phyloP scores from a whole-genome alignment of 2,329 filamentous ascomycete genomes.

The Podosphaera xanthii region DNA sequence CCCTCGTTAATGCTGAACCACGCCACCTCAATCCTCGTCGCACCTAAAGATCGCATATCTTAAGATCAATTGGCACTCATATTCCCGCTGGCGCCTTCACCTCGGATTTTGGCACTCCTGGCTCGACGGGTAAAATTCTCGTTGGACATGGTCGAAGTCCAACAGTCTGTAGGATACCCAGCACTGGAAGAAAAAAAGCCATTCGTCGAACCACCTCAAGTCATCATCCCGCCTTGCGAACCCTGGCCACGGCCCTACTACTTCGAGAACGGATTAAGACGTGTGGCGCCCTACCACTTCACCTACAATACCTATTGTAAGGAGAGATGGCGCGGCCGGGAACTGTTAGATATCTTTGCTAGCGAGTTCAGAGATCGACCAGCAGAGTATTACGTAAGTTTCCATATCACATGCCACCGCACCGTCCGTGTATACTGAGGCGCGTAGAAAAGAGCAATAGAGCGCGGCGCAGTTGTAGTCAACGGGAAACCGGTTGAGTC shows the following conservation, averaged over 20 bases:
- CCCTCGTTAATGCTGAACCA: too few species aligned
- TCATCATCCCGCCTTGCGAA: conserved; percentile 28
- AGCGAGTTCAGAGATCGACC: conserved; percentile 82
- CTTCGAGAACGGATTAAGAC: conserved; percentile 60
- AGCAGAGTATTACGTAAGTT: conserved; percentile 57
- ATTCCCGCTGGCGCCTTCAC: conserved; percentile 24
- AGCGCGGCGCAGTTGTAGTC: conserved; percentile 53
- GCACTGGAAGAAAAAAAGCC: conserved; percentile 18
- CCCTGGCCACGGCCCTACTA: conserved; percentile 50
- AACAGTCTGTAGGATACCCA: conserved; percentile 13
- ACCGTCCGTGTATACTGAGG: conserved; percentile 9
- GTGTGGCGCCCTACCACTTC: conserved; percentile 69
- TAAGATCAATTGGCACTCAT: background rate
- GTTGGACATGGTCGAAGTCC: conserved; percentile 21
- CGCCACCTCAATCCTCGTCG: too few species aligned
- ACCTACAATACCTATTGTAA: conserved; percentile 95
- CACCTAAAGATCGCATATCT: background rate
- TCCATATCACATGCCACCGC: background rate
- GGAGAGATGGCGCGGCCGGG: conserved; percentile 67
- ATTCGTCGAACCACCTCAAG: conserved; percentile 21
- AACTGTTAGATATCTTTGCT: conserved; percentile 67
- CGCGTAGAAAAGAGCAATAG: conserved; percentile 46
- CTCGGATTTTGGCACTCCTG: conserved; percentile 27
- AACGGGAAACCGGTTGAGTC: conserved; percentile 48
- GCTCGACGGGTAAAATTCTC: conserved; percentile 22